Percentiles rank a stretch among this genome's conserved stretches.
Conservation (phyloP, 1,284 basidiomycete genomes). For the Exobasidium rhododendri region DNA sequence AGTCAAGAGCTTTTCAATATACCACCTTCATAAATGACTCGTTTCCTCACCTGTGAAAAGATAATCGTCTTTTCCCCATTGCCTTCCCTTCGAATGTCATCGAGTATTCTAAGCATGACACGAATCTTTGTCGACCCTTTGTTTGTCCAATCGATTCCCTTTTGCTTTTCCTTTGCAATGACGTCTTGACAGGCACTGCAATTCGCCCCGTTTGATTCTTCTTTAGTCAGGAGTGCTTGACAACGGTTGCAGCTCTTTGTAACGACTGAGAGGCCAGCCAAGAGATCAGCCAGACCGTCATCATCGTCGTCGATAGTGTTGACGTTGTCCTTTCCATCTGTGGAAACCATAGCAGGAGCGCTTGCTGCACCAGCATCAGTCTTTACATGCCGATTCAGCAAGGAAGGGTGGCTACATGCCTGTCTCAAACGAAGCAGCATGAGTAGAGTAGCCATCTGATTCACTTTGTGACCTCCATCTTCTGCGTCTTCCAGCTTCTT, state of each 20-base stretch:
- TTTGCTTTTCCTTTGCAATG: constrained; percentile 21
- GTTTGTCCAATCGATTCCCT: constrained; percentile 60
- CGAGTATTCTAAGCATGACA: constrained; percentile 72
- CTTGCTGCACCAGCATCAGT: constrained; percentile 23
- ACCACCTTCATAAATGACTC: constrained; percentile 21
- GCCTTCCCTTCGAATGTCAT: constrained; percentile 64
- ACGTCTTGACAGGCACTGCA: constrained; percentile 36
- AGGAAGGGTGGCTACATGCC: constrained; percentile 52
- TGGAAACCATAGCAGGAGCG: neutral
- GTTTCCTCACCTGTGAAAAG: too few relatives aligned
- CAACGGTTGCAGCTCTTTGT: constrained; percentile 48
- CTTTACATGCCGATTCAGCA: constrained; percentile 28
- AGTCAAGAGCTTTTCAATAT: neutral
- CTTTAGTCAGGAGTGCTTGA: constrained; percentile 1
- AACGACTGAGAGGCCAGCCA: constrained; percentile 64
- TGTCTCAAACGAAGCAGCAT: constrained; percentile 81
- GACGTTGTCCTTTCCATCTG: constrained; percentile 1
- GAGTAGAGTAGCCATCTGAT: constrained; percentile 80
- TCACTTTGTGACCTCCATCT: constrained; percentile 58
- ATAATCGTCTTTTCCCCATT: constrained; percentile 75
- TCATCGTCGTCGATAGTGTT: constrained; percentile 28
- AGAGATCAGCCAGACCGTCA: constrained; percentile 73
- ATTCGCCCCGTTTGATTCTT: constrained; percentile 10
- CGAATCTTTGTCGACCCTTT: constrained; percentile 75
- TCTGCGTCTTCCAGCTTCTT: constrained; percentile 58